These are phyloP conservation scores for Lactarius trivialis DNA, from an alignment of 768 basidiomycete species.

Conservation along the genomic window DNA sequence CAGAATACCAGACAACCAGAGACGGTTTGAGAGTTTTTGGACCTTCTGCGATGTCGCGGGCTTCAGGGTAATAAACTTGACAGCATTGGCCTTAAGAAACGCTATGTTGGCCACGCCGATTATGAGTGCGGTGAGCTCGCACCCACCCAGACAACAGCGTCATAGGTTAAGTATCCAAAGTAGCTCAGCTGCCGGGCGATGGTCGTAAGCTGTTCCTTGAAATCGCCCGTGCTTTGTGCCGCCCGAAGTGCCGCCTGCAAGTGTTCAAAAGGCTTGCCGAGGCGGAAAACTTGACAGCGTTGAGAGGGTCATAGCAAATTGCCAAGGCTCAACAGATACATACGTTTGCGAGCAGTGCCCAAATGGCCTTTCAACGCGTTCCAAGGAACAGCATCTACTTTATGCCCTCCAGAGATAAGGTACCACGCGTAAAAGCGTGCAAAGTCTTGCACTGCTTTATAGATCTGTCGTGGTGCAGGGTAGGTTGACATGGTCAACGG, in stretches of 20 bases:
- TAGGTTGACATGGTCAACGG: not conserved
- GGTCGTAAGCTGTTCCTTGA: slow-evolving; percentile 68
- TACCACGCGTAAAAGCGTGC: slow-evolving; percentile 86
- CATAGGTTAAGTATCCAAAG: slow-evolving; percentile 80
- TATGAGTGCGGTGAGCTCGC: not conserved
- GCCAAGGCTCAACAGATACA: slow-evolving; percentile 1
- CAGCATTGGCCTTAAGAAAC: slow-evolving; percentile 49
- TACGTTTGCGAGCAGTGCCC: slow-evolving; percentile 80
- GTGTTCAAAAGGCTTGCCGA: slow-evolving; percentile 93
- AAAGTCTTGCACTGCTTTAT: slow-evolving; percentile 87
- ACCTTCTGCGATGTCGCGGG: slow-evolving; percentile 57
- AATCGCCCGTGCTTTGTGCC: slow-evolving; percentile 44
- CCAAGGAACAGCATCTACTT: slow-evolving; percentile 68
- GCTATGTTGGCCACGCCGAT: not conserved
- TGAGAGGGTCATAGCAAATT: not conserved
- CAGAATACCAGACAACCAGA: slow-evolving; percentile 85
- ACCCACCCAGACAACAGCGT: slow-evolving; percentile 81
- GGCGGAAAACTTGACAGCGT: slow-evolving; percentile 70
- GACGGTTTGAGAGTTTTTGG: slow-evolving; percentile 62
- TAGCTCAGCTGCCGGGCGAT: slow-evolving; percentile 83
- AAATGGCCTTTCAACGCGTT: slow-evolving; percentile 81
- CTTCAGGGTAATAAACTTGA: slow-evolving; percentile 56
- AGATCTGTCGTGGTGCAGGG: slow-evolving; percentile 45
- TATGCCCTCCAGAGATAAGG: slow-evolving; percentile 60
- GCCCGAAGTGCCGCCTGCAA: slow-evolving; percentile 83